Conservation (phyloP, 2,329 filamentous ascomycete species). For the Colletotrichum melonis region DNA sequence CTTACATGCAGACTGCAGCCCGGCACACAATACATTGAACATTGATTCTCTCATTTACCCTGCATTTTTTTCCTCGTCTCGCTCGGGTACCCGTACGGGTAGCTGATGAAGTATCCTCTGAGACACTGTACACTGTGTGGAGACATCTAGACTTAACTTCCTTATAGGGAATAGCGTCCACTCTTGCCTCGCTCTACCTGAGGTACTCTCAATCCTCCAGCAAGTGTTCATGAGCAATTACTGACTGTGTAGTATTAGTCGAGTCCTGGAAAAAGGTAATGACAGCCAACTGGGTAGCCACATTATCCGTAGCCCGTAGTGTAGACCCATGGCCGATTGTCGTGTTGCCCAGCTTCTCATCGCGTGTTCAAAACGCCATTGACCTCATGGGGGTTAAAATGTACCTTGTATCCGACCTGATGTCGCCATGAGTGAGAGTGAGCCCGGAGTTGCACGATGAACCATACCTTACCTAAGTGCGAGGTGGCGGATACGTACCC, state of each 20-base stretch:
- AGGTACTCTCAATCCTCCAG: not conserved
- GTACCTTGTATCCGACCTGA: not conserved
- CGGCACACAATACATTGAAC: conserved; percentile 16
- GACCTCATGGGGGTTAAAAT: not conserved
- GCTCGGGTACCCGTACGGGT: conserved; percentile 16
- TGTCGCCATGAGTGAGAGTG: not conserved
- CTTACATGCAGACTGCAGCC: not conserved
- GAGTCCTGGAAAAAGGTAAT: not conserved
- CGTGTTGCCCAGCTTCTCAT: not conserved
- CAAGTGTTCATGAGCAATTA: not conserved
- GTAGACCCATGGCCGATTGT: not conserved
- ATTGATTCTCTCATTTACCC: conserved; percentile 15
- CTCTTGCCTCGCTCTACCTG: not conserved
- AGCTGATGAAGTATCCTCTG: conserved; percentile 24
- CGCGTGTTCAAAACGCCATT: conserved; percentile 5
- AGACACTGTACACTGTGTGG: conserved; percentile 15
- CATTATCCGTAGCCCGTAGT: too few species aligned
- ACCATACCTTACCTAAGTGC: not conserved
- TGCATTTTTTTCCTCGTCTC: conserved; percentile 23
- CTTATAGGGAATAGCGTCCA: conserved; percentile 13
- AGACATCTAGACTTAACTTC: not conserved
- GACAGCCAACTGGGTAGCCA: not conserved
- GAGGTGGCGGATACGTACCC: not conserved
- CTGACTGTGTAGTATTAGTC: not conserved
- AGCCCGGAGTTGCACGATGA: not conserved